These are phyloP conservation scores for Lactifluus pinguis DNA, from an alignment of 768 basidiomycete genomes.

Conservation along the genomic window DNA sequence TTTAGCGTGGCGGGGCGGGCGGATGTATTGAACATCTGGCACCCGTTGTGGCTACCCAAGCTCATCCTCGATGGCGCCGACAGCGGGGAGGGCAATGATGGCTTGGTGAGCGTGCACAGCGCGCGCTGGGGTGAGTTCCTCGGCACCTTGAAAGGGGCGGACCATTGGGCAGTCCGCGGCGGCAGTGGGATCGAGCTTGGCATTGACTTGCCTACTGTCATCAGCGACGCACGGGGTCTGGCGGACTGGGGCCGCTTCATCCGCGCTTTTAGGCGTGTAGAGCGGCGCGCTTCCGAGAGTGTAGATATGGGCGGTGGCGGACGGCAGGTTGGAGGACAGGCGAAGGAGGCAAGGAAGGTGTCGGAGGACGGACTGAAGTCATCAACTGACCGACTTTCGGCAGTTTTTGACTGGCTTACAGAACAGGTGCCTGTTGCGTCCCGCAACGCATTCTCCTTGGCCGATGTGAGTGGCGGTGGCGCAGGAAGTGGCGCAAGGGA, in stretches of 20 bases:
- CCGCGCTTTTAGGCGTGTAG: constrained; percentile 32
- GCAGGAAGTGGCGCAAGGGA: background rate
- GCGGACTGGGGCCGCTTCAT: constrained; percentile 57
- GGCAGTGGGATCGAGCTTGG: constrained; percentile 68
- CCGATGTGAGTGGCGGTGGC: background rate
- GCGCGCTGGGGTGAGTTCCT: constrained; percentile 96
- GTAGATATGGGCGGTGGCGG: constrained; percentile 7
- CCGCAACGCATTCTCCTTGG: constrained; percentile 6
- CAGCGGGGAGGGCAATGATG: constrained; percentile 80
- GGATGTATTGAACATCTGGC: constrained; percentile 61
- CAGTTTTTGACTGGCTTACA: constrained; percentile 71
- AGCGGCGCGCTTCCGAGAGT: constrained; percentile 22
- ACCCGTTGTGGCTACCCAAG: constrained; percentile 96
- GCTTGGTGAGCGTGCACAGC: constrained; percentile 83
- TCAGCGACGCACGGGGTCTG: constrained; percentile 37
- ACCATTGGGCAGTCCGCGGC: constrained; percentile 96
- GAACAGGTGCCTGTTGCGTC: constrained; percentile 41
- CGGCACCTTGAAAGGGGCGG: constrained; percentile 79
- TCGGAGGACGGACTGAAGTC: constrained; percentile 51
- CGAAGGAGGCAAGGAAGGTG: constrained; percentile 9
- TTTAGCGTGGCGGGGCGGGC: constrained; percentile 84
- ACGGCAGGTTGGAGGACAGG: background rate
- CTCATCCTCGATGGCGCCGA: constrained; percentile 83
- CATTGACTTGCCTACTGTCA: constrained; percentile 45
- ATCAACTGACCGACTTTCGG: constrained; percentile 64